These are phyloP conservation scores for Ampelocalamus luodianensis DNA, from an alignment of 176 grass and related monocot genomes.

Conservation along the genomic window DNA sequence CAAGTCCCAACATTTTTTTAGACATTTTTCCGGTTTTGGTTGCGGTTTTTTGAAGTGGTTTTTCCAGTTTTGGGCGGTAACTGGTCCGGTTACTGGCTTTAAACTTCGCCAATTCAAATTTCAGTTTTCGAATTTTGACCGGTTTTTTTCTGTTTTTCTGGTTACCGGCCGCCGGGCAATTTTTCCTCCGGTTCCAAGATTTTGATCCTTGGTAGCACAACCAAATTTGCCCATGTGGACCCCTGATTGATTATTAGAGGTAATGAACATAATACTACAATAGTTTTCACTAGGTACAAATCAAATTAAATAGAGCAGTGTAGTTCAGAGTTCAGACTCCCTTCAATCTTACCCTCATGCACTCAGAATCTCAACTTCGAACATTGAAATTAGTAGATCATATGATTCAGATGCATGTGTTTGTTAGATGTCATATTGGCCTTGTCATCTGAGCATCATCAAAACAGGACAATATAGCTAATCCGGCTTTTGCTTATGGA, in stretches of 20 bases:
- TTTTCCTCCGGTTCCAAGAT: no score
- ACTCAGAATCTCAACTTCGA: background rate
- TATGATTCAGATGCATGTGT: background rate
- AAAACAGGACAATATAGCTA: background rate
- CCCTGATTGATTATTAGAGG: background rate
- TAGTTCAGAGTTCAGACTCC: background rate
- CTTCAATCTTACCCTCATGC: background rate
- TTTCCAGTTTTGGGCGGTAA: no score
- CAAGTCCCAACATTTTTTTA: no score
- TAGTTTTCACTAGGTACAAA: conserved; percentile 12
- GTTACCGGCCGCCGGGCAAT: no score
- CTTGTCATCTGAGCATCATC: background rate
- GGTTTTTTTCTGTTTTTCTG: no score
- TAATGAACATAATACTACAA: background rate
- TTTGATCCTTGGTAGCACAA: no score
- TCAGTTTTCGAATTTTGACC: no score
- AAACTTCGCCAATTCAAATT: no score
- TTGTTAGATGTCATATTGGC: background rate
- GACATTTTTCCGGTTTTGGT: no score
- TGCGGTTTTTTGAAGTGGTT: no score
- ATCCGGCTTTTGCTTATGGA: background rate
- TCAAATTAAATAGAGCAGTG: conserved; percentile 1
- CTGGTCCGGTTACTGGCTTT: no score
- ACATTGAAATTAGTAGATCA: background rate
- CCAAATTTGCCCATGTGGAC: conserved; percentile 4